Conservation (phyloP, 495 filamentous ascomycete genomes). For the Pyrenula massariospora region DNA sequence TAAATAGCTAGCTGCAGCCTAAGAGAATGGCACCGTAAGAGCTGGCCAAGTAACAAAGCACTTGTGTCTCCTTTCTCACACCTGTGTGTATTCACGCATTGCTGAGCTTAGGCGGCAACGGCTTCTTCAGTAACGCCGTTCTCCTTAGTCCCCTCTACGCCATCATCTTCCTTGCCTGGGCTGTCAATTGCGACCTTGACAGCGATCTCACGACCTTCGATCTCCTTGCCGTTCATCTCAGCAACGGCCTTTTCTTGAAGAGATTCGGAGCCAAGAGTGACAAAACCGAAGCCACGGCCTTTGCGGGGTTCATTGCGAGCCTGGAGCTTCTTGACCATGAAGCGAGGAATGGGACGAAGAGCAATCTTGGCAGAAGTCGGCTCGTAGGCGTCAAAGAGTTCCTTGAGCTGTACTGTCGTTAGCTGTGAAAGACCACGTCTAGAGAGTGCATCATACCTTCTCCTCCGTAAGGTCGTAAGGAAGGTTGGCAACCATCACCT, state of each 20-base stretch:
- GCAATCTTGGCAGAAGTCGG: conserved; percentile 95
- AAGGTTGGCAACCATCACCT: conserved; percentile 99
- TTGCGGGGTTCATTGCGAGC: conserved; percentile 96
- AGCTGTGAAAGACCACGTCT: conserved; percentile 15
- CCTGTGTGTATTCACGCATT: not conserved
- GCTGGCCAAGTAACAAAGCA: not conserved
- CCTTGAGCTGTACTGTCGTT: conserved; percentile 65
- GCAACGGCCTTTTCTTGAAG: conserved; percentile 89
- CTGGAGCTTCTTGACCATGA: conserved; percentile 99
- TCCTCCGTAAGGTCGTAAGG: conserved; percentile 97
- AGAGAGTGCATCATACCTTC: conserved; percentile 48
- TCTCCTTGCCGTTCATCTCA: conserved; percentile 98
- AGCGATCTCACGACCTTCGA: conserved; percentile 96
- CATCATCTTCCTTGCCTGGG: conserved; percentile 94
- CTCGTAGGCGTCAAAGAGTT: conserved; percentile 81
- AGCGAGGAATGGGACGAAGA: conserved; percentile 93
- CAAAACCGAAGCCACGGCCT: conserved; percentile 97
- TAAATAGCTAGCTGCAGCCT: not conserved
- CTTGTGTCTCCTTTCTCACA: not conserved
- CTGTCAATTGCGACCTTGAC: conserved; percentile 99
- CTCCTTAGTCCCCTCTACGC: conserved; percentile 34
- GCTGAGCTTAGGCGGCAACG: conserved; percentile 22
- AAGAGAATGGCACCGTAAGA: conserved; percentile 1
- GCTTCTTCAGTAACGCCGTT: conserved; percentile 30
- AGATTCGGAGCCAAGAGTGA: conserved; percentile 89